Percentiles rank a stretch among this genome's conserved stretches.
phyloP scores from a whole-genome alignment of 129 eudicot species.

The Saposhnikovia divaricata region DNA sequence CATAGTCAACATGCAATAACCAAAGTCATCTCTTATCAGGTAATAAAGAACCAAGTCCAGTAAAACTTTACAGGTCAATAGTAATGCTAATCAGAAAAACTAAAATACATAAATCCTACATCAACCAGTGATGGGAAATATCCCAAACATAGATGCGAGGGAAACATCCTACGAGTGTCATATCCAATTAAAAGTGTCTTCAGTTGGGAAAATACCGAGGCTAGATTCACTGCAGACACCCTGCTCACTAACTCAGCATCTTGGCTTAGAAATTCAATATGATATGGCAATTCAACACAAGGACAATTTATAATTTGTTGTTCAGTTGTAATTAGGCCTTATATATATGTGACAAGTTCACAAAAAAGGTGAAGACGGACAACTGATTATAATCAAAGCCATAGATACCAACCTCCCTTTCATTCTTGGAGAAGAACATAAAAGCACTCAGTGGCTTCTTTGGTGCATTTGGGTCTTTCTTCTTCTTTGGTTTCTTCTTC shows the following conservation, averaged over 20 bases:
- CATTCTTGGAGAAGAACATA: slow-evolving; percentile 77
- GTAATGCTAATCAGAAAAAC: neutral
- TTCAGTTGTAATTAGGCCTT: neutral
- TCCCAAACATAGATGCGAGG: neutral
- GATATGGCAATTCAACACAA: neutral
- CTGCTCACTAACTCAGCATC: neutral
- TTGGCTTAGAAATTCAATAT: neutral
- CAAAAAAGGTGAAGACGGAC: neutral
- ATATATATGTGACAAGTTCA: neutral
- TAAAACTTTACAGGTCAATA: neutral
- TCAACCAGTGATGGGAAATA: neutral
- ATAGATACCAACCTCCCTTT: slow-evolving; percentile 61
- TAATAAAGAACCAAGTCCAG: neutral
- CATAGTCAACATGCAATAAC: neutral
- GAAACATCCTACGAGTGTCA: neutral
- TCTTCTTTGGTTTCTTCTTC: slow-evolving; percentile 81
- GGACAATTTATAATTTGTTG: neutral
- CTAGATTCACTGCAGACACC: neutral
- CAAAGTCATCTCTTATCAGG: neutral
- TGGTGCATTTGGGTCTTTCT: slow-evolving; percentile 95
- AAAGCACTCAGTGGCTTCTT: slow-evolving; percentile 76
- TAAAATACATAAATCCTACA: neutral
- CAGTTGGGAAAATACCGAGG: neutral
- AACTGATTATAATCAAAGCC: neutral
- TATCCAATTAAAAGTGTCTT: neutral